Percentiles rank a stretch among this genome's conserved stretches.
Evolutionary conservation across 345 rosid genomes (phyloP).

Genomic region (Dipteronia dyeriana): DNA sequence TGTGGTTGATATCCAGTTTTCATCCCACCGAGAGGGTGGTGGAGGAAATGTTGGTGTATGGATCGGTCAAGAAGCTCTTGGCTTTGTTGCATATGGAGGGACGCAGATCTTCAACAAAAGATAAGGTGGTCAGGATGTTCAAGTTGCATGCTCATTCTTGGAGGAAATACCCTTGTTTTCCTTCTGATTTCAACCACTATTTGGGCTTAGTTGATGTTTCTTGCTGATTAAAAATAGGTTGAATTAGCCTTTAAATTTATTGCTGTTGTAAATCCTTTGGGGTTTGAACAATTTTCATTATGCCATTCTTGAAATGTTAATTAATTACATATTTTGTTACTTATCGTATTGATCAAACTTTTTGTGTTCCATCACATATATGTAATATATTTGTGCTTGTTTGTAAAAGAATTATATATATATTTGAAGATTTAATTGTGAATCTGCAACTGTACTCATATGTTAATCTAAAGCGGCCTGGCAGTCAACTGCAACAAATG

Average conservation of each 20-base stretch:
- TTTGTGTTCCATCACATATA: too few relatives aligned
- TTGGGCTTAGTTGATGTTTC: conserved; percentile 22
- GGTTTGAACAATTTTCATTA: too few relatives aligned
- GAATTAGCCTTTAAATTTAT: too few relatives aligned
- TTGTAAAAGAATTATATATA: too few relatives aligned
- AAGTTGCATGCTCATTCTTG: conserved; percentile 35
- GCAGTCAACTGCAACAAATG: neutral
- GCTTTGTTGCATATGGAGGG: conserved; percentile 34
- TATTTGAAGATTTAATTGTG: too few relatives aligned
- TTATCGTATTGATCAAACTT: too few relatives aligned
- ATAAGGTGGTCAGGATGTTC: conserved; percentile 33
- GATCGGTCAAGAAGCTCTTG: conserved; percentile 36
- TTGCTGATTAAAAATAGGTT: too few relatives aligned
- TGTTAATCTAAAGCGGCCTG: neutral
- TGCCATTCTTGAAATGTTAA: too few relatives aligned
- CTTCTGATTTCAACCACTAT: conserved; percentile 27
- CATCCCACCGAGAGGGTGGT: conserved; percentile 27
- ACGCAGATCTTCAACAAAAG: conserved; percentile 33
- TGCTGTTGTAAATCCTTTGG: too few relatives aligned
- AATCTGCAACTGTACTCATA: too few relatives aligned
- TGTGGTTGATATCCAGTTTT: conserved; percentile 32
- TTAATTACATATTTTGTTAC: too few relatives aligned
- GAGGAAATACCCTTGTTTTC: conserved; percentile 35
- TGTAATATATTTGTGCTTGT: too few relatives aligned
- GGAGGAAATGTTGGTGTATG: conserved; percentile 39